A percentile compares a stretch with the other conserved stretches of the same genome.
These are phyloP conservation scores for Prosopis cineraria DNA, from an alignment of 306 rosid genomes.

Conservation along the genomic window DNA sequence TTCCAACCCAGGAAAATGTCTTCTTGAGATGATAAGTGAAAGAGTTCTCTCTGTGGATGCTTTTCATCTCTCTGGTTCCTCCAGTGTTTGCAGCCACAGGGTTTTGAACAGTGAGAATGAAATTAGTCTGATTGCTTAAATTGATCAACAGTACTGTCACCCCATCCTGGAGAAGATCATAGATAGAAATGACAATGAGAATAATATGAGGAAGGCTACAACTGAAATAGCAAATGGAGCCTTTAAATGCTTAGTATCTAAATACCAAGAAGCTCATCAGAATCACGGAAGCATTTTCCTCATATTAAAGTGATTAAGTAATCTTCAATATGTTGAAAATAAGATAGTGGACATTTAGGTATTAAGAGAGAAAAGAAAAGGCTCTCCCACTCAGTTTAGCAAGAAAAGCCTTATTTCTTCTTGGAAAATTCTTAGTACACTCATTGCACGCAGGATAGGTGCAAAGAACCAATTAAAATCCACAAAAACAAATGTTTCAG, in stretches of 20 bases:
- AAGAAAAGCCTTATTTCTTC: not conserved
- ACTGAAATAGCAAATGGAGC: not conserved
- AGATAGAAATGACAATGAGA: conserved; percentile 12
- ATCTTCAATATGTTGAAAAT: not conserved
- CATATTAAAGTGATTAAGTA: not conserved
- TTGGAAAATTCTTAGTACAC: not conserved
- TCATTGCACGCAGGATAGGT: not conserved
- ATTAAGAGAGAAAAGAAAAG: not conserved
- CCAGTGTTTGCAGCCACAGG: conserved; percentile 30
- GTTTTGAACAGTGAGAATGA: conserved; percentile 46
- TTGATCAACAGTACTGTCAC: conserved; percentile 76
- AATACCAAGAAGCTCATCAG: conserved; percentile 2
- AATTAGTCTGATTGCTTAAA: conserved; percentile 75
- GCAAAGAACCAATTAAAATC: not conserved
- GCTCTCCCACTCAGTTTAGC: not conserved
- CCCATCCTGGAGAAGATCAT: conserved; percentile 55
- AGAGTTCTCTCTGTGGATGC: conserved; percentile 33
- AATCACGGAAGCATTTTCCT: not conserved
- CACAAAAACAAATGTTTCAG: not conserved
- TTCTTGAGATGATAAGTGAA: conserved; percentile 56
- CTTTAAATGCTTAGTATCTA: conserved; percentile 13
- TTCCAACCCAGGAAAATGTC: conserved; percentile 81
- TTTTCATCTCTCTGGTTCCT: conserved; percentile 25
- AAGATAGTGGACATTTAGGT: not conserved
- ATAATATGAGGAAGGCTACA: conserved; percentile 4